These are phyloP conservation scores for Thyridium curvatum DNA, from an alignment of 2,329 filamentous ascomycete species.

Conservation along the genomic window DNA sequence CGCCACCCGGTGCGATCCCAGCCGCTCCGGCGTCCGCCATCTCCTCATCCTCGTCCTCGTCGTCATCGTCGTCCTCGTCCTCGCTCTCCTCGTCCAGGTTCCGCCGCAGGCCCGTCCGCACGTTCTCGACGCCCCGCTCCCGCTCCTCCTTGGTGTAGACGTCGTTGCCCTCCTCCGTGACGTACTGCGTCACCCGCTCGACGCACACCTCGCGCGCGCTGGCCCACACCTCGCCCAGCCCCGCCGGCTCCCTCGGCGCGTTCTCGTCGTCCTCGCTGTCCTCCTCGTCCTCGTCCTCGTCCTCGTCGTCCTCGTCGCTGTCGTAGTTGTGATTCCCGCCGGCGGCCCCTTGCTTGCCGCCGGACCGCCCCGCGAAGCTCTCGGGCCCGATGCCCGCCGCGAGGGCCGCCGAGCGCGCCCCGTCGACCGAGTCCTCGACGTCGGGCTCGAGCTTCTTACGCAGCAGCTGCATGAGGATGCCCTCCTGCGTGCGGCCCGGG, in stretches of 20 bases:
- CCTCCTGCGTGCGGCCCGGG: constrained; percentile 62
- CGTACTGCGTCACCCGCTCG: constrained; percentile 27
- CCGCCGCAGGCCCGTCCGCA: constrained; percentile 63
- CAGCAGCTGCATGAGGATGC: constrained; percentile 61
- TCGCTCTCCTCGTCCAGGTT: constrained; percentile 43
- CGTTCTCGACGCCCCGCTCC: constrained; percentile 58
- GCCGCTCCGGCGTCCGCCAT: constrained; percentile 5
- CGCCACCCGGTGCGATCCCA: constrained; percentile 17
- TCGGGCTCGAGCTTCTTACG: constrained; percentile 79
- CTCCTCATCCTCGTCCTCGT: constrained; percentile 43
- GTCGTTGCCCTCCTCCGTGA: constrained; percentile 46
- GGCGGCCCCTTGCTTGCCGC: too few species aligned
- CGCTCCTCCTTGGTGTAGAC: constrained; percentile 68
- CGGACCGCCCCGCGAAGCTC: constrained; percentile 13
- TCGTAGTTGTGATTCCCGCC: constrained; percentile 12
- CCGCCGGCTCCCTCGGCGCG: constrained; percentile 22
- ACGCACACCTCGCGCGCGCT: constrained; percentile 22
- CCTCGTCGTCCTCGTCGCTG: constrained; percentile 22
- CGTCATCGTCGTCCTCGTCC: constrained; percentile 53
- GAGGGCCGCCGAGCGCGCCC: constrained; percentile 46
- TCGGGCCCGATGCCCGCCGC: constrained; percentile 19
- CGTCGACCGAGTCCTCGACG: constrained; percentile 66
- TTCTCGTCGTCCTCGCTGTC: constrained; percentile 31
- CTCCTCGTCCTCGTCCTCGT: constrained; percentile 25
- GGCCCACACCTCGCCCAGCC: constrained; percentile 29